Percentiles rank a stretch among this genome's conserved stretches.
phyloP scores from a whole-genome alignment of 371 early-diverging fungal genomes.

The Apophysomyces ossiformis region DNA sequence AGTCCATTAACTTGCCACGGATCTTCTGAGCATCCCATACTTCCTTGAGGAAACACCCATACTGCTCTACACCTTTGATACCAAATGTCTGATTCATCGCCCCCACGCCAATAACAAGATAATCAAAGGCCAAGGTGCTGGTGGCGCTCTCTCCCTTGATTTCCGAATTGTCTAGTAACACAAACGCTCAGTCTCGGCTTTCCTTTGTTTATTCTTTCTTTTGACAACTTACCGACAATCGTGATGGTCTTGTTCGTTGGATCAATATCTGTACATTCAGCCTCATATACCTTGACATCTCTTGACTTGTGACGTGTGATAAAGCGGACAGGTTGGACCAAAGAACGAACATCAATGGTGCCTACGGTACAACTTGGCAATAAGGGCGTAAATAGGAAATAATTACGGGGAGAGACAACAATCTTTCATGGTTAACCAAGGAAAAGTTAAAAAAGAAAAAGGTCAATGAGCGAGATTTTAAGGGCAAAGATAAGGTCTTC shows the following conservation, averaged over 20 bases:
- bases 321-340: constrained; percentile 87
- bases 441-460: background rate
- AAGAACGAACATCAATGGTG: constrained; percentile 82
- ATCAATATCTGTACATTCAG: constrained; percentile 85
- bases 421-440: constrained; percentile 32
- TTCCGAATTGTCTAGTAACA: constrained; percentile 68
- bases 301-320: constrained; percentile 86
- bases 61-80: constrained; percentile 85
- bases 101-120: constrained; percentile 88
- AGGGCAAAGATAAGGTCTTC: background rate
- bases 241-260: constrained; percentile 74
- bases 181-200: background rate
- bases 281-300: constrained; percentile 84
- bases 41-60: constrained; percentile 88
- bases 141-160: constrained; percentile 64
- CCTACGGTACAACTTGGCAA: constrained; percentile 87
- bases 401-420: constrained; percentile 87
- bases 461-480: background rate
- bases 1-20: constrained; percentile 84
- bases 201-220: background rate
- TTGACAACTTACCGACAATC: constrained; percentile 59
- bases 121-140: constrained; percentile 81
- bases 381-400: constrained; percentile 93
- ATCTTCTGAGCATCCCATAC: constrained; percentile 91
- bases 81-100: constrained; percentile 91